phyloP scores from a whole-genome alignment of 202 grass and related monocot genomes.

The Setaria italica region DNA sequence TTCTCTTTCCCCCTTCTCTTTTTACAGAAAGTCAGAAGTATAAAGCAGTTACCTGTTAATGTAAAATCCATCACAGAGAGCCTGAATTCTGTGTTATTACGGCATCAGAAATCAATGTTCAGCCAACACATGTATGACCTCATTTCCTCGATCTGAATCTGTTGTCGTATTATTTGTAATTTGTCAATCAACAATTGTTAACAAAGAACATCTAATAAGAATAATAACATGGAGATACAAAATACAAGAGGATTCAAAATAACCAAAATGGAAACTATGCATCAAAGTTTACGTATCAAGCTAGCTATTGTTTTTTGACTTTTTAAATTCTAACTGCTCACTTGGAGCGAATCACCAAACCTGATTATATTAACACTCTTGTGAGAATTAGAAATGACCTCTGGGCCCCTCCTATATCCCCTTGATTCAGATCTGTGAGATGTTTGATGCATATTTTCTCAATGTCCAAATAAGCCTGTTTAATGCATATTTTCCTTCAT shows the following conservation, averaged over 20 bases:
- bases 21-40: conserved; percentile 72
- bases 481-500: background rate
- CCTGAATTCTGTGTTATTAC: conserved; percentile 74
- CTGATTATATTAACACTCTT: background rate
- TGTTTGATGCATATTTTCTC: conserved; percentile 6
- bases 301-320: background rate
- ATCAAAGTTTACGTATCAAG: background rate
- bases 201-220: background rate
- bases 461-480: background rate
- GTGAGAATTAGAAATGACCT: background rate
- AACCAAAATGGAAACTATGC: conserved; percentile 19
- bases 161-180: conserved; percentile 18
- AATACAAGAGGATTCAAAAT: background rate
- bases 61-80: conserved; percentile 73
- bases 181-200: background rate
- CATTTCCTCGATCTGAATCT: conserved; percentile 35
- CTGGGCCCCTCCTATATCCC: background rate
- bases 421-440: background rate
- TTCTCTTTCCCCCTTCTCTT: background rate
- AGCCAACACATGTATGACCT: conserved; percentile 63
- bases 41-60: conserved; percentile 90
- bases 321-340: conserved; percentile 2
- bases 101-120: conserved; percentile 73
- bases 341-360: background rate
- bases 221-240: background rate